A percentile compares a stretch with the other conserved stretches of the same genome.
Conservation (phyloP, 192 early-diverging fungal species). For the Coemansia guatemalensis region DNA sequence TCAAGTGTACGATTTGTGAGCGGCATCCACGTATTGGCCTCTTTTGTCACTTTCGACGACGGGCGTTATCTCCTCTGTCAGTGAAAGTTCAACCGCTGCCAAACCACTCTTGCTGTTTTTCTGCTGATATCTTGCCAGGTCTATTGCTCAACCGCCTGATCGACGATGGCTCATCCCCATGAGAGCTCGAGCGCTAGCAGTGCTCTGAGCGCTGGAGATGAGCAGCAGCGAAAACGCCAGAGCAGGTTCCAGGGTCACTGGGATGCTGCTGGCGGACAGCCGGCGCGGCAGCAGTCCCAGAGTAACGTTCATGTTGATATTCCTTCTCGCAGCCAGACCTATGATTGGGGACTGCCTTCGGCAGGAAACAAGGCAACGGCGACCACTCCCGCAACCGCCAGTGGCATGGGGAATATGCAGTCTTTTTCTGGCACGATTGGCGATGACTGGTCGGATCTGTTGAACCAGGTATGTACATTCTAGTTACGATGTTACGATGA, state of each 20-base stretch:
- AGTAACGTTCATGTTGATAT: conserved; percentile 19
- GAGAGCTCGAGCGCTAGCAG: conserved; percentile 23
- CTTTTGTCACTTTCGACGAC: background rate
- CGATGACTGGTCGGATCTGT: conserved; percentile 50
- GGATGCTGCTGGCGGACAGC: conserved; percentile 34
- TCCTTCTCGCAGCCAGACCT: conserved; percentile 19
- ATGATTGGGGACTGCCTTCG: conserved; percentile 38
- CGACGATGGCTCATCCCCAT: conserved; percentile 37
- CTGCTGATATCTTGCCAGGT: background rate
- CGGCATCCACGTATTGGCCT: background rate
- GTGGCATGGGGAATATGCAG: conserved; percentile 25
- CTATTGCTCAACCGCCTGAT: background rate
- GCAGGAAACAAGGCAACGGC: conserved; percentile 15
- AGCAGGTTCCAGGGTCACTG: conserved; percentile 52
- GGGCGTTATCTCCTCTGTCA: background rate
- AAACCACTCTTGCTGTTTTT: conserved; percentile 9
- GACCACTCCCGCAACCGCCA: conserved; percentile 20
- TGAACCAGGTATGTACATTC: conserved; percentile 39
- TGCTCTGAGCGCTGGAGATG: conserved; percentile 25
- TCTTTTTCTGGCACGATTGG: conserved; percentile 28
- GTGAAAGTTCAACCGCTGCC: background rate
- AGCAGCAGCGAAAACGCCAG: conserved; percentile 45
- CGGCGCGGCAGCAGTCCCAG: conserved; percentile 20
- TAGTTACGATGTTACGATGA: background rate
- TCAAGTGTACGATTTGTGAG: too few relatives aligned